Evolutionary conservation across 371 early-diverging fungal genomes (phyloP).

Genomic region (Lichtheimia hyalospora): DNA sequence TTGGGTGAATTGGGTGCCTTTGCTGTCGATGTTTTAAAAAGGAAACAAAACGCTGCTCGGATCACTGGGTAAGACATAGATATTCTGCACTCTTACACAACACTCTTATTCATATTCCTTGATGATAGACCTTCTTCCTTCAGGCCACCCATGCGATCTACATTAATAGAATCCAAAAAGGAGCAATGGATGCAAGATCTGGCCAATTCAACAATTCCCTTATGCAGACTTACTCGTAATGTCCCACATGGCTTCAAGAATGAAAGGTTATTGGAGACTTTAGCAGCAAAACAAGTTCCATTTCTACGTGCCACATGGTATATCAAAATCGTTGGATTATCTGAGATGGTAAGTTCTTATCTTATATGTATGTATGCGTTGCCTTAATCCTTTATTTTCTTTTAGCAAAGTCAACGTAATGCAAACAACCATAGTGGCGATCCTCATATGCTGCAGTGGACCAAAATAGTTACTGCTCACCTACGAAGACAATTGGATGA

Average conservation of each 20-base stretch:
- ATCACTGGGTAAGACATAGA: constrained; percentile 48
- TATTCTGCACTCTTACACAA: background rate
- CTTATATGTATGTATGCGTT: no score
- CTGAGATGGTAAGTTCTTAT: constrained; percentile 51
- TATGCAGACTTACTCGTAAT: constrained; percentile 58
- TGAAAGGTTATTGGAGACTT: constrained; percentile 61
- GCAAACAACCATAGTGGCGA: constrained; percentile 23
- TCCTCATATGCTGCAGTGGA: constrained; percentile 38
- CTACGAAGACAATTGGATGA: constrained; percentile 49
- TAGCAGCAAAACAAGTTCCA: constrained; percentile 64
- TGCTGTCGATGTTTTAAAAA: constrained; percentile 59
- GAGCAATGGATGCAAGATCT: constrained; percentile 65
- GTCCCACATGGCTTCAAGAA: constrained; percentile 70
- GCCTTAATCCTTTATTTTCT: background rate
- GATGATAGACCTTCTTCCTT: constrained; percentile 48
- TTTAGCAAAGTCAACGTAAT: constrained; percentile 27
- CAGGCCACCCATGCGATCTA: constrained; percentile 56
- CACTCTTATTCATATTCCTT: background rate
- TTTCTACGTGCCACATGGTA: constrained; percentile 76
- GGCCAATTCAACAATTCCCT: constrained; percentile 51
- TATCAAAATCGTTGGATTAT: constrained; percentile 65
- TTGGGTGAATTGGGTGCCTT: constrained; percentile 55
- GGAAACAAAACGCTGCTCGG: constrained; percentile 48
- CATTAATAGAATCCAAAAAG: constrained; percentile 55
- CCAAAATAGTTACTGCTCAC: constrained; percentile 30